phyloP scores from a whole-genome alignment of 768 basidiomycete genomes.

The Rhizopogon vinicolor region DNA sequence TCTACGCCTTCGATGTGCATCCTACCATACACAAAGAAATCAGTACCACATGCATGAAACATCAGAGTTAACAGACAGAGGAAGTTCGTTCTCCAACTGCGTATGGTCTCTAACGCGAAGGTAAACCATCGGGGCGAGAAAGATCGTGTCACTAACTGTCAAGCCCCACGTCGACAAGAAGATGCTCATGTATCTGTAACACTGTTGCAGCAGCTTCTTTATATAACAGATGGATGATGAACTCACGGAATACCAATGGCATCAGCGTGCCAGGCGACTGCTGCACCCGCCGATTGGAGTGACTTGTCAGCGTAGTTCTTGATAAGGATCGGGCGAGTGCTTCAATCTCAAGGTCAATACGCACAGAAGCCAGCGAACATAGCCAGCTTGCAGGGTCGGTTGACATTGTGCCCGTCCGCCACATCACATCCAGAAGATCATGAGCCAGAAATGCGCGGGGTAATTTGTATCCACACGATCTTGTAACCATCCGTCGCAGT shows the following conservation, averaged over 20 bases:
- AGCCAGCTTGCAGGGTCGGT: no score
- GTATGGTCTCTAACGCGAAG: conserved; percentile 59
- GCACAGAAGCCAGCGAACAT: conserved; percentile 79
- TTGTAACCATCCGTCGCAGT: no score
- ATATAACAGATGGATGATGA: not conserved
- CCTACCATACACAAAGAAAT: not conserved
- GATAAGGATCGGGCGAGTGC: not conserved
- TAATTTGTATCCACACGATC: no score
- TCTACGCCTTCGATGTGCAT: conserved; percentile 3
- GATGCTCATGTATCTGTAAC: conserved; percentile 57
- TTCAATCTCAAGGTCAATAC: conserved; percentile 22
- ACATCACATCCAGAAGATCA: no score
- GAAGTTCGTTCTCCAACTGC: conserved; percentile 42
- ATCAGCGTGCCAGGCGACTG: conserved; percentile 70
- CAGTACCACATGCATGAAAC: not conserved
- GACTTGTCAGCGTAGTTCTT: conserved; percentile 51
- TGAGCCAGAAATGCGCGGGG: no score
- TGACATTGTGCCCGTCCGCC: no score
- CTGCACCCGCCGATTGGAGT: conserved; percentile 70
- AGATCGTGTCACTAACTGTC: conserved; percentile 58
- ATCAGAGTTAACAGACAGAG: conserved; percentile 33
- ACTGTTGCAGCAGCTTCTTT: not conserved
- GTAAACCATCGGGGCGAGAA: conserved; percentile 70
- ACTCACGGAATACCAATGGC: conserved; percentile 58
- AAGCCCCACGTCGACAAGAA: conserved; percentile 72